Conservation (phyloP, 2,329 filamentous ascomycete species). For the Sporothrix inflata region DNA sequence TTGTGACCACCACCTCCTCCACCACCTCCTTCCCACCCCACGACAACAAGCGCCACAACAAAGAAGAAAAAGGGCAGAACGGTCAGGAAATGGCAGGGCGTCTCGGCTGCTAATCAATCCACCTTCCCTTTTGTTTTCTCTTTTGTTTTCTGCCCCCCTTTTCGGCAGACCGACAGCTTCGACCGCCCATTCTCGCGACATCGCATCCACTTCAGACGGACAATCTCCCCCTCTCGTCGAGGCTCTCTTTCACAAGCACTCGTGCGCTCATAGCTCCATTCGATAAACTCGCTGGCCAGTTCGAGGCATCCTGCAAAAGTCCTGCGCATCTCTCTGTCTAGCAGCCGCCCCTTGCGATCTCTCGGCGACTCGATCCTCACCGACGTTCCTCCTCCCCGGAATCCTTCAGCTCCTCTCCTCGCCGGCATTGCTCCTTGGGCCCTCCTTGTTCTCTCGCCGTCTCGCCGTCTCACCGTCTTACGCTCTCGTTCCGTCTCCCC, state of each 20-base stretch:
- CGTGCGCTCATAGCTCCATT: background rate
- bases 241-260: background rate
- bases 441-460: background rate
- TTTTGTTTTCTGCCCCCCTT: background rate
- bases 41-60: conserved; percentile 4
- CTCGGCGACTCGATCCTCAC: background rate
- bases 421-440: background rate
- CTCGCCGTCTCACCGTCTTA: background rate
- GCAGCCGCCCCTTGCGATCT: background rate
- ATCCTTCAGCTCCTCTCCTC: conserved; percentile 2
- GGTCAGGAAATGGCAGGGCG: conserved; percentile 9
- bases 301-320: background rate
- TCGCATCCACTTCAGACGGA: background rate
- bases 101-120: conserved; percentile 8
- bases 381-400: background rate
- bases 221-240: background rate
- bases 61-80: background rate
- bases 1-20: conserved; percentile 4
- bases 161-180: background rate
- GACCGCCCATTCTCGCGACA: conserved; percentile 6
- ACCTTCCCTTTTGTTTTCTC: background rate
- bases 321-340: no score
- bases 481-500: background rate
- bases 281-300: background rate
- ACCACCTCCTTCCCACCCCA: background rate